These are phyloP conservation scores for Ehretia macrophylla DNA, from an alignment of 257 asterid genomes.

Conservation along the genomic window DNA sequence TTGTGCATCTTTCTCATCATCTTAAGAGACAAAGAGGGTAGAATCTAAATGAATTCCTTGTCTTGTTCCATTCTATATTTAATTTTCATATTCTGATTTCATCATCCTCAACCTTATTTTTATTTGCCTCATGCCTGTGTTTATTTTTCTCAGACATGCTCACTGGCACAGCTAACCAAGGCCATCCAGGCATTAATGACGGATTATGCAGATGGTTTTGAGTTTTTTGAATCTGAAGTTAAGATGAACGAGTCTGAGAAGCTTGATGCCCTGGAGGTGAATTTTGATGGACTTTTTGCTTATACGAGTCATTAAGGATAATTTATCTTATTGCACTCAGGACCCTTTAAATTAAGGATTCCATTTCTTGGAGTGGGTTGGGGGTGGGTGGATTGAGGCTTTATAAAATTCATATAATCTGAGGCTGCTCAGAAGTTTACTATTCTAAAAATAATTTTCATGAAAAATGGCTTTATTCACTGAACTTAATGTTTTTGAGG, in stretches of 20 bases:
- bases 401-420: too few species aligned
- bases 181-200: conserved; percentile 52
- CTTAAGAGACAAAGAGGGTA: conserved; percentile 1
- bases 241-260: conserved; percentile 65
- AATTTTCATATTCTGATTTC: too few species aligned
- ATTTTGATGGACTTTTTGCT: not conserved
- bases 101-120: too few species aligned
- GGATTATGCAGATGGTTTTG: conserved; percentile 60
- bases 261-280: conserved; percentile 94
- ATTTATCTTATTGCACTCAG: not conserved
- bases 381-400: too few species aligned
- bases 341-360: too few species aligned
- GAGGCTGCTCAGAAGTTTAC: too few species aligned
- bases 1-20: not conserved
- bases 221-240: conserved; percentile 56
- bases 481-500: too few species aligned
- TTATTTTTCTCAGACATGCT: conserved; percentile 52
- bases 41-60: not conserved
- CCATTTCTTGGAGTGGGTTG: too few species aligned
- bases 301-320: not conserved
- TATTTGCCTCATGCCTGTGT: not conserved
- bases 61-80: not conserved
- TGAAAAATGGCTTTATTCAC: too few species aligned
- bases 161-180: conserved; percentile 61
- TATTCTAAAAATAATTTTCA: too few species aligned